Evolutionary conservation across 805 yeast genomes (phyloP), one percentile per base, ranked within the genome.

Genomic region (Starmerella vitae): DNA sequence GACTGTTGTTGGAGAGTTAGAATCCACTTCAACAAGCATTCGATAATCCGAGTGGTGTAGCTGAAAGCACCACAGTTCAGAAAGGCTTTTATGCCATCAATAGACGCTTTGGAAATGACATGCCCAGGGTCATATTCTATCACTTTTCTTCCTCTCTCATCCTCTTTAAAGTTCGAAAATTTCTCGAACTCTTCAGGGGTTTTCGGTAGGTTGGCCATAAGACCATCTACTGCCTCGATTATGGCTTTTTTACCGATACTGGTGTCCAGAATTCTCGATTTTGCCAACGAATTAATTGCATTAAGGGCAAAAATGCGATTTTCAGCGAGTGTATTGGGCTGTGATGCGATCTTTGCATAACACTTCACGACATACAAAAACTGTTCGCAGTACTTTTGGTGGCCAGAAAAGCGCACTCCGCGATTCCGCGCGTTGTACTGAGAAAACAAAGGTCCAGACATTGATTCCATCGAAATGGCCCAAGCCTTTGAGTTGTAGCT

Each of bases 391-490:
- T 76, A 79, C 20, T 57, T 65, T 33, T 68, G 62, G 58, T 80
- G 83, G 30, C 85, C 85, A 22, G 71, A 64, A 50, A 78, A 73
- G 40, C 80, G 61, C 8, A 72, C 74, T 13, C 71, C 72, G 46
- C 77, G 80, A 39, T 79, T 67, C 33, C 70, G 62, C 12, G 54
- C 46, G 49, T 74, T 70, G 39, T 72, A 68, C 12, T 53, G 47
- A 13, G 38, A 42, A 39, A 60, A 63, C 38, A 56, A 48, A 22
- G 38, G 30, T 19, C 42, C 34, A 3, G 55, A 49, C 24, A 44
- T 47, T 25, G 76, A 78, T 36, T 76, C 65, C 2, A 83, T 64
- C 0, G 74, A 62, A n/a, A n/a, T n/a, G n/a, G n/a, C n/a, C n/a
- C n/a, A n/a, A 13, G 34, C 8, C 6, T 47, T 47, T 20, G 30